phyloP scores from a whole-genome alignment of 139 green algal genomes.

The Closterium sp. region DNA sequence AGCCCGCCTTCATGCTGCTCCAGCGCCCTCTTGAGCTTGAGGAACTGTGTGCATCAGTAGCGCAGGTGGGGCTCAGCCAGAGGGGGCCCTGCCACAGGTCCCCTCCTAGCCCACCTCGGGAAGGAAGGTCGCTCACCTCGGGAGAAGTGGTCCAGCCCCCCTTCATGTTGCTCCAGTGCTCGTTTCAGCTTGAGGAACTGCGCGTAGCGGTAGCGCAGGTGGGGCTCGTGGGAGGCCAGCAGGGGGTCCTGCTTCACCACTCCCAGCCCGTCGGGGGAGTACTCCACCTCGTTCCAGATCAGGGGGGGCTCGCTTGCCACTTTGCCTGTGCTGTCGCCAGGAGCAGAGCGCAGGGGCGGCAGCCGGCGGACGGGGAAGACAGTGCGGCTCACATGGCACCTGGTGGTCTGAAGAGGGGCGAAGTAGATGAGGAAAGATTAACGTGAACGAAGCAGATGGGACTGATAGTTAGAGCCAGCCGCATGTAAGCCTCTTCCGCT shows the following conservation, averaged over 20 bases:
- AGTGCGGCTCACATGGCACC: too few relatives aligned
- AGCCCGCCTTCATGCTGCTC: slow-evolving; percentile 67
- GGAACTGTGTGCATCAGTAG: slow-evolving; percentile 73
- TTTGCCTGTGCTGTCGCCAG: too few relatives aligned
- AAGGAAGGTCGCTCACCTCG: background rate
- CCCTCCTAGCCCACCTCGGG: too few relatives aligned
- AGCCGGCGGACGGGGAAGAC: too few relatives aligned
- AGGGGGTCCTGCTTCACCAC: slow-evolving; percentile 63
- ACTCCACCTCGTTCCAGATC: slow-evolving; percentile 41
- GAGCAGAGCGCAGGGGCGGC: too few relatives aligned
- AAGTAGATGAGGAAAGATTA: too few relatives aligned
- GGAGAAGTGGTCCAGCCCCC: slow-evolving; percentile 64
- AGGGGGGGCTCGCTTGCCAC: too few relatives aligned
- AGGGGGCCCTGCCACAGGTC: too few relatives aligned
- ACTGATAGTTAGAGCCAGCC: too few relatives aligned
- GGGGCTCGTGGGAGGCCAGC: slow-evolving; percentile 63
- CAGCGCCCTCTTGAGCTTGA: slow-evolving; percentile 60
- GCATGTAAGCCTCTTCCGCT: too few relatives aligned
- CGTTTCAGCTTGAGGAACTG: slow-evolving; percentile 62
- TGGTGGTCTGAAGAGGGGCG: too few relatives aligned
- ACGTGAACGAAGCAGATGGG: too few relatives aligned
- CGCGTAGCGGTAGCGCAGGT: slow-evolving; percentile 78
- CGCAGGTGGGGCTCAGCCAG: slow-evolving; percentile 68
- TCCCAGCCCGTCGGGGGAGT: slow-evolving; percentile 37
- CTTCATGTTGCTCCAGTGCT: slow-evolving; percentile 66